Conservation (phyloP, 805 yeast species). For the Hanseniaspora vineae region DNA sequence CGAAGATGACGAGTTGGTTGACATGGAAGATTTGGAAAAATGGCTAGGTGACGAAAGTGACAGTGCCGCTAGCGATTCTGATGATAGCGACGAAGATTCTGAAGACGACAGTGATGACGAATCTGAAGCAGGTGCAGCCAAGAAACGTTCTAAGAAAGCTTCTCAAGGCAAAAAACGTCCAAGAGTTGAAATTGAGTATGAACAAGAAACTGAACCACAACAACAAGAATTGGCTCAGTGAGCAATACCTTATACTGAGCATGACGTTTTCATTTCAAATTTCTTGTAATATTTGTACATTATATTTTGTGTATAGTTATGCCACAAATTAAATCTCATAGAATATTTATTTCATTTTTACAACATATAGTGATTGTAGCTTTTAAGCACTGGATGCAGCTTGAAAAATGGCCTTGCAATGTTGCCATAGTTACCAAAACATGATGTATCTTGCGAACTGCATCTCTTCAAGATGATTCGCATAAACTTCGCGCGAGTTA, state of each 20-base stretch:
- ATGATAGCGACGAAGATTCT: conserved; percentile 26
- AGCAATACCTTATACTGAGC: neutral
- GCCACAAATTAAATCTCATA: neutral
- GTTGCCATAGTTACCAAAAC: too few relatives aligned
- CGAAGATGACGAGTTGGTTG: conserved; percentile 80
- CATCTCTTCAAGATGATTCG: too few relatives aligned
- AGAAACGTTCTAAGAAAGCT: conserved; percentile 60
- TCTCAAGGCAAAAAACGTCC: conserved; percentile 74
- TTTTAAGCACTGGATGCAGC: too few relatives aligned
- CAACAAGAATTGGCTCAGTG: conserved; percentile 17
- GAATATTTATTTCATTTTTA: too few relatives aligned
- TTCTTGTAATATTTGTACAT: neutral
- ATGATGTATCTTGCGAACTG: too few relatives aligned
- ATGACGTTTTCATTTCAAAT: neutral
- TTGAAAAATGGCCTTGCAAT: too few relatives aligned
- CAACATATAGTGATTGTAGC: too few relatives aligned
- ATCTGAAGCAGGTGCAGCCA: conserved; percentile 25
- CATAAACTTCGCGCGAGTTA: too few relatives aligned
- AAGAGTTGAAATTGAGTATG: conserved; percentile 73
- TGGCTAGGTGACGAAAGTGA: conserved; percentile 57
- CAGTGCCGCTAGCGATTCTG: conserved; percentile 21
- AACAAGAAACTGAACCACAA: conserved; percentile 41
- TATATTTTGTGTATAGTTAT: neutral
- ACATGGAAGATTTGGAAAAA: conserved; percentile 82
- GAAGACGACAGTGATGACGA: conserved; percentile 27